Evolutionary conservation across 164 flowering plant genomes (phyloP).

Genomic region (Nymphaea thermarum): DNA sequence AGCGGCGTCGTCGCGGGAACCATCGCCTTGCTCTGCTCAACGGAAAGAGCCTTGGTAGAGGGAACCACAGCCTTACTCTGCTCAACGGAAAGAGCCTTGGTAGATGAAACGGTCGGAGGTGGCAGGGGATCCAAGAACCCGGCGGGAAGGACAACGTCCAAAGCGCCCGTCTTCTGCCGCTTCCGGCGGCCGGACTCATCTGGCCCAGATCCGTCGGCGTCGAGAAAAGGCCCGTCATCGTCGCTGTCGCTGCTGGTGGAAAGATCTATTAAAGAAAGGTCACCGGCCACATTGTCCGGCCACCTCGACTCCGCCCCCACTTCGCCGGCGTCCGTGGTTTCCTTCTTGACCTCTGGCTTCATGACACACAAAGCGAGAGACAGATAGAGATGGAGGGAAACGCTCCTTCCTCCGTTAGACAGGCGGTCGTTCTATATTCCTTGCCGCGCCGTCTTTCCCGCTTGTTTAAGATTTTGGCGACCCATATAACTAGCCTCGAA

Average conservation of each 20-base stretch:
- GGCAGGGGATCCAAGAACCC: constrained; percentile 20
- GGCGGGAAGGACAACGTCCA: constrained; percentile 9
- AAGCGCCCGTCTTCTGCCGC: constrained; percentile 8
- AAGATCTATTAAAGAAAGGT: constrained; percentile 10
- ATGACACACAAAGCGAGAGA: constrained; percentile 4
- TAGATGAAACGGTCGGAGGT: constrained; percentile 3
- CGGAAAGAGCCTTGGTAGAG: background rate
- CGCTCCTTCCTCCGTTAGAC: no score
- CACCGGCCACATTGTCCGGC: background rate
- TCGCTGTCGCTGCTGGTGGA: constrained; percentile 9
- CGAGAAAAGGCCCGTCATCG: background rate
- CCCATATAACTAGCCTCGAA: no score
- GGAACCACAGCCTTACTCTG: constrained; percentile 5
- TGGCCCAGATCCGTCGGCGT: constrained; percentile 5
- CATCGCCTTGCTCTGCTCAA: constrained; percentile 3
- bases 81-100: background rate
- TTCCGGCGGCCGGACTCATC: background rate
- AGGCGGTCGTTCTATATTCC: no score
- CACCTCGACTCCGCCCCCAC: background rate
- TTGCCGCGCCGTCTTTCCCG: no score
- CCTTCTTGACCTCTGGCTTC: constrained; percentile 8
- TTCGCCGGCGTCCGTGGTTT: background rate
- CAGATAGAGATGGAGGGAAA: background rate
- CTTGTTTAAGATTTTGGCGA: no score
- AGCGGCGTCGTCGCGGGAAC: background rate